These are phyloP conservation scores for Neurospora sp. DNA, from an alignment of 2,329 filamentous ascomycete species.

Conservation along the genomic window DNA sequence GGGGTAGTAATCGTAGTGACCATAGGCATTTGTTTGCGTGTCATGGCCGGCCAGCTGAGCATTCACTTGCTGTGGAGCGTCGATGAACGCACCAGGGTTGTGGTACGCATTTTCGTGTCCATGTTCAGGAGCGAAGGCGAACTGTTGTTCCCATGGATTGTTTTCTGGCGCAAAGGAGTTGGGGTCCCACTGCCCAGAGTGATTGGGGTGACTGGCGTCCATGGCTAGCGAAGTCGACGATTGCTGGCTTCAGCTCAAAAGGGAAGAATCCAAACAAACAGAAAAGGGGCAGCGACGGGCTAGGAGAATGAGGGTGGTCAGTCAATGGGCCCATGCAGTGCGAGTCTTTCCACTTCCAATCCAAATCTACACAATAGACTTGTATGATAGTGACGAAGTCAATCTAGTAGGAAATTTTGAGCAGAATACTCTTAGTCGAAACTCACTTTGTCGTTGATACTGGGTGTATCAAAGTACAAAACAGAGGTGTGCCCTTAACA, in stretches of 20 bases:
- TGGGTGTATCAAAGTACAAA: background rate
- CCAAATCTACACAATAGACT: background rate
- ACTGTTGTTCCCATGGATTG: conserved; percentile 13
- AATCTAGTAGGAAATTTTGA: background rate
- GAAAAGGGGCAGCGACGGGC: conserved; percentile 9
- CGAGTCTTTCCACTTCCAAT: background rate
- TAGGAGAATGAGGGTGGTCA: background rate
- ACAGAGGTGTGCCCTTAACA: background rate
- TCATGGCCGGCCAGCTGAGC: conserved; percentile 11
- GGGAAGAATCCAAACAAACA: background rate
- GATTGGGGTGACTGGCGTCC: conserved; percentile 1
- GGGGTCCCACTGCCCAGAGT: conserved; percentile 14
- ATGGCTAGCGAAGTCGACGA: conserved; percentile 14
- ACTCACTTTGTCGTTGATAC: background rate
- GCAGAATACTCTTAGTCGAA: background rate
- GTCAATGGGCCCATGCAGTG: background rate
- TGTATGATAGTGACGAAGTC: background rate
- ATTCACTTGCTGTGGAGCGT: conserved; percentile 4
- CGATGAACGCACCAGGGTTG: conserved; percentile 10
- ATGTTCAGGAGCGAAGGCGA: conserved; percentile 9
- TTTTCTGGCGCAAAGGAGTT: conserved; percentile 6
- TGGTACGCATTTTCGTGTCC: conserved; percentile 10
- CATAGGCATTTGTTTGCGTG: conserved; percentile 8
- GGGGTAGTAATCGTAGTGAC: conserved; percentile 9
- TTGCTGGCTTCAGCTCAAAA: background rate